A percentile compares a stretch with the other conserved stretches of the same genome.
These are phyloP conservation scores for Domatiomyces catenatus DNA, from an alignment of 2,329 filamentous ascomycete species.

Conservation along the genomic window DNA sequence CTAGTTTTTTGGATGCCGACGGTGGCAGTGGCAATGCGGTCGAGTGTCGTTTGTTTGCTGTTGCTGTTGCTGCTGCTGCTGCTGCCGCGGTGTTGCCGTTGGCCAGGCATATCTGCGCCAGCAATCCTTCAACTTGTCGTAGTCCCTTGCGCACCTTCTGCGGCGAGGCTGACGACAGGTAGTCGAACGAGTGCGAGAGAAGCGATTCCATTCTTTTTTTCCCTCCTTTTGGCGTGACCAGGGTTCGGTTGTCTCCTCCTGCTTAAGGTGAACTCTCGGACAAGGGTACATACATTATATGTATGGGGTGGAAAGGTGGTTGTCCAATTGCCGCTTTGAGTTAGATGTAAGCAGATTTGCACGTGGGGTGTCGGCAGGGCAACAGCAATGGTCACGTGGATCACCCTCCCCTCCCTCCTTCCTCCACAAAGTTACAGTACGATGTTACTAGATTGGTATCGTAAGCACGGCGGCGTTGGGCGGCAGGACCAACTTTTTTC, in stretches of 20 bases:
- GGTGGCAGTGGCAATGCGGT: conserved; percentile 23
- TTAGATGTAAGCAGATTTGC: neutral
- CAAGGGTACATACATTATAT: no score
- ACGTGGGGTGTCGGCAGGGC: neutral
- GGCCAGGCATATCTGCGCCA: conserved; percentile 86
- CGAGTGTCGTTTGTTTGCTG: conserved; percentile 28
- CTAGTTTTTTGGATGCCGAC: conserved; percentile 20
- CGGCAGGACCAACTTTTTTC: no score
- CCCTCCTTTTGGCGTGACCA: no score
- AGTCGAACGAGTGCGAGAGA: conserved; percentile 86
- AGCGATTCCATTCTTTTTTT: conserved; percentile 62
- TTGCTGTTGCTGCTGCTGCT: conserved; percentile 8
- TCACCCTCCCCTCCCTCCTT: neutral
- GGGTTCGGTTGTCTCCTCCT: no score
- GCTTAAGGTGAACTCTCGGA: no score
- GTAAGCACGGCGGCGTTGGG: no score
- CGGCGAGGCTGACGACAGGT: conserved; percentile 81
- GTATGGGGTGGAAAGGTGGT: no score
- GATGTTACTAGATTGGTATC: no score
- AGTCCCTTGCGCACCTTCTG: conserved; percentile 85
- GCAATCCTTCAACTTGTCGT: conserved; percentile 80
- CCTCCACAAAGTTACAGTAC: neutral
- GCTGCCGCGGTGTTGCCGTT: no score
- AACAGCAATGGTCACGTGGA: neutral
- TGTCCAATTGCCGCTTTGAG: neutral